These are phyloP conservation scores for Ustilago cynodontis DNA, from an alignment of 1,284 basidiomycete species.

Conservation along the genomic window DNA sequence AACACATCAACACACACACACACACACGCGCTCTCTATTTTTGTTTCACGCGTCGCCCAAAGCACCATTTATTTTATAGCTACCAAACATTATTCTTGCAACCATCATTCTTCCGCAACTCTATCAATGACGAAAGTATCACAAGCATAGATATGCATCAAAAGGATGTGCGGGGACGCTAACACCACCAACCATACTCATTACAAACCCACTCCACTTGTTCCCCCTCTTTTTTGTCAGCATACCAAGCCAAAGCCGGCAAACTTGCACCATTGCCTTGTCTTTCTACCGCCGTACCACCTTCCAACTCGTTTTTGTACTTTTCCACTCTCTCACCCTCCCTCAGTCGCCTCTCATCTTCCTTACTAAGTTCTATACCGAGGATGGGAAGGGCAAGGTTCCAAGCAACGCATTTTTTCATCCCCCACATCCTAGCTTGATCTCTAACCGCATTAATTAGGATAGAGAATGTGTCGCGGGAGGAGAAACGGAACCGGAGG, in stretches of 20 bases:
- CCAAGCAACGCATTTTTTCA: conserved; percentile 45
- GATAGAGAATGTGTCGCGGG: conserved; percentile 1
- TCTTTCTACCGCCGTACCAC: conserved; percentile 34
- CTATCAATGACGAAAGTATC: too few relatives aligned
- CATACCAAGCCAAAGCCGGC: conserved; percentile 44
- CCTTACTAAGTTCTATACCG: conserved; percentile 17
- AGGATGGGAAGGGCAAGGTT: conserved; percentile 34
- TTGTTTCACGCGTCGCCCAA: too few relatives aligned
- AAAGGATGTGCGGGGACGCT: too few relatives aligned
- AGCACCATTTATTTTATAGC: too few relatives aligned
- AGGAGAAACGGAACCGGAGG: conserved; percentile 27
- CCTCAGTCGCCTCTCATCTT: conserved; percentile 17
- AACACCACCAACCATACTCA: conserved; percentile 54
- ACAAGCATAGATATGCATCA: too few relatives aligned
- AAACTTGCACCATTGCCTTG: conserved; percentile 26
- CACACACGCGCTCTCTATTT: too few relatives aligned
- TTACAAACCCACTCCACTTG: conserved; percentile 42
- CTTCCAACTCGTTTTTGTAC: conserved; percentile 8
- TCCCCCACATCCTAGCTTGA: conserved; percentile 25
- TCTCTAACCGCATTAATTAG: conserved; percentile 20
- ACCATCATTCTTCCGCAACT: too few relatives aligned
- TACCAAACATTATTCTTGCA: too few relatives aligned
- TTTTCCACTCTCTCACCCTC: conserved; percentile 13
- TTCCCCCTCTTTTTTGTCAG: conserved; percentile 18
- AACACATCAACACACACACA: conserved; percentile 29